Evolutionary conservation across 208 protist genomes (phyloP).

Genomic region (Vickermania spadyakhi): DNA sequence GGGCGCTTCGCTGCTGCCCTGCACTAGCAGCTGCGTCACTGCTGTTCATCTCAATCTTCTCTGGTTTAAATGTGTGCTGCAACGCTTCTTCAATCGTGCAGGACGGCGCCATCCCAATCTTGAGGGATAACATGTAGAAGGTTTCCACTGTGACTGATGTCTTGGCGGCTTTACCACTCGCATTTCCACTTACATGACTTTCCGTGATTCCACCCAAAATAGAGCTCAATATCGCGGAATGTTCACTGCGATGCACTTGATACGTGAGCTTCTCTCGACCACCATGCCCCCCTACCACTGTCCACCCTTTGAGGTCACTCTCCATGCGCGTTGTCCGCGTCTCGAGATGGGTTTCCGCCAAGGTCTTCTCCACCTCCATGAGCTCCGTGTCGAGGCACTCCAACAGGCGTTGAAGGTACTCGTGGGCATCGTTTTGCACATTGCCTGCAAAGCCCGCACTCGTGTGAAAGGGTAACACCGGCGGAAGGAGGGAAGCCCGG

Average conservation of each 20-base stretch:
- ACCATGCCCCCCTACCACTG: not conserved
- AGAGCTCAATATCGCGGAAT: constrained; percentile 40
- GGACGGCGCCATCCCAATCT: constrained; percentile 37
- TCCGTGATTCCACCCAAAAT: constrained; percentile 16
- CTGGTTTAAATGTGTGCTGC: constrained; percentile 45
- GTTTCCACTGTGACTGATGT: constrained; percentile 53
- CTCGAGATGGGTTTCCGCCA: not conserved
- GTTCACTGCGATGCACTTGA: constrained; percentile 45
- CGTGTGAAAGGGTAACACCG: constrained; percentile 8
- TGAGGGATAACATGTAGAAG: constrained; percentile 51
- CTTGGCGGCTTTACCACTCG: not conserved
- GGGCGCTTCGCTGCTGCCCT: too few relatives aligned
- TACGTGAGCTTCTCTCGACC: constrained; percentile 13
- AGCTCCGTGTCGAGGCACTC: constrained; percentile 57
- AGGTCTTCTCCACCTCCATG: constrained; percentile 12
- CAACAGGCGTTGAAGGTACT: constrained; percentile 69
- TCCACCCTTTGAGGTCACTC: constrained; percentile 1
- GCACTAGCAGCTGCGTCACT: too few relatives aligned
- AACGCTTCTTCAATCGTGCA: constrained; percentile 50
- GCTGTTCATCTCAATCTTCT: constrained; percentile 29
- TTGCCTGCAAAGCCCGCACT: constrained; percentile 14
- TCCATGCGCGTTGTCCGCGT: not conserved
- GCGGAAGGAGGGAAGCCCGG: constrained; percentile 11
- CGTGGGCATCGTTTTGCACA: constrained; percentile 73
- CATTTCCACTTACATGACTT: constrained; percentile 33